Evolutionary conservation across 331 rosid genomes (phyloP), one percentile per base, ranked within the genome.

Genomic region (Spiraea crenata): DNA sequence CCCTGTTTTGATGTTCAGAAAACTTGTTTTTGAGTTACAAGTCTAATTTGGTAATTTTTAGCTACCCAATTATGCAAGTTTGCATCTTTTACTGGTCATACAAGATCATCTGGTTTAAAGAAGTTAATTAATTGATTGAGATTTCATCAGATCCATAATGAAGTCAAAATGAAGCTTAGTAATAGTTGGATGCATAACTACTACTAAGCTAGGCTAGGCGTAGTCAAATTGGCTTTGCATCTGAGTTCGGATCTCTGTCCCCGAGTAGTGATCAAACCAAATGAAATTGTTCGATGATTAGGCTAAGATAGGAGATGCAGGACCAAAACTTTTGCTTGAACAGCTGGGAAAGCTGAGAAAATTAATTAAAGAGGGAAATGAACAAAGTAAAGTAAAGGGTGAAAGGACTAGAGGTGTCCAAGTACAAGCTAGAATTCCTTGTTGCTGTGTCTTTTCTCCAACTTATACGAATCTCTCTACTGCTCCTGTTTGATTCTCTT

Each of bases 391-490:
- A 63, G 67, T 54, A 50, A 71, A 55, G 61, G 60, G 76, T 6
- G 58, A 58, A 76, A 77, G 84, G 82, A 69, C 74, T 66, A 48
- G 34, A 45, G 77, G 74, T 77, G 84, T 74, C 77, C 61, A 44
- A 64, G 82, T 65, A 71, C 80, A 72, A 59, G 66, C 66, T 72
- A 69, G 4, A 76, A 79, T 80, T 84, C 81, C 73, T 74, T 77
- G 74, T 65, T 77, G 72, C 74, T 78, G 67, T 77, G 77, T 40
- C 34, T 66, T 74, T 74, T 79, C 72, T 73, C 66, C 57, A 69
- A 74, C 60, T 25, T 77, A 70, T 72, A 76, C 75, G 88, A 80
- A 85, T 84, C 92, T 73, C 79, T 31, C 13, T 77, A n/a, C 75
- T 75, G 57, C 73, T 65, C 49, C 67, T 48, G 59, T 78, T 45